Evolutionary conservation across 306 rosid genomes (phyloP).

Genomic region (Sicyos baderoa): DNA sequence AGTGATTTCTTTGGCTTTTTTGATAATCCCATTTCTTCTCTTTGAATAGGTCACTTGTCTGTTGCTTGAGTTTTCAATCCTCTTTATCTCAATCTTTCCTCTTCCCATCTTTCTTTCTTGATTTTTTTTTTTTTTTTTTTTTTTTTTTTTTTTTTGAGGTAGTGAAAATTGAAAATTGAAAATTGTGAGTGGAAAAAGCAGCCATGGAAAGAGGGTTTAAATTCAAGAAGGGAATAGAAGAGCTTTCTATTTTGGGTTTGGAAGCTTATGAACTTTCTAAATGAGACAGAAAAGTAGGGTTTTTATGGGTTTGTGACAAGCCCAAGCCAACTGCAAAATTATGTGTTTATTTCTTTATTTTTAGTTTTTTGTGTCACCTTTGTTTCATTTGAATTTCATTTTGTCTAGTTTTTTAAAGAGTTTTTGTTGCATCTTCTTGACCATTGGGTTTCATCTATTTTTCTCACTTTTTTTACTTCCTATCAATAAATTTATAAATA

Average conservation of each 20-base stretch:
- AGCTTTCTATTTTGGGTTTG: conserved; percentile 43
- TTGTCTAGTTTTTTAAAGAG: too few species aligned
- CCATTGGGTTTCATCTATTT: neutral
- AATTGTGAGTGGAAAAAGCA: neutral
- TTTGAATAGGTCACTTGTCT: conserved; percentile 81
- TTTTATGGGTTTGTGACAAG: conserved; percentile 55
- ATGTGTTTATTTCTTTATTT: conserved; percentile 10
- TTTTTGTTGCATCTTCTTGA: neutral
- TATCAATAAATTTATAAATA: neutral
- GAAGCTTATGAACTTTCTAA: conserved; percentile 53
- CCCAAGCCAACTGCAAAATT: conserved; percentile 40
- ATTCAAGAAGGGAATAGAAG: conserved; percentile 24
- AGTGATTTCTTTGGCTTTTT: conserved; percentile 77
- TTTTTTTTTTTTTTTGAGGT: neutral
- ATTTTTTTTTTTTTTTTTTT: neutral
- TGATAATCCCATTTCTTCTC: conserved; percentile 73
- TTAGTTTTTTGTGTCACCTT: neutral
- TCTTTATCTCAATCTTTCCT: conserved; percentile 92
- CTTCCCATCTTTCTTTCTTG: conserved; percentile 55
- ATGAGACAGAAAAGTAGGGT: conserved; percentile 40
- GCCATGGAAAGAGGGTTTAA: neutral
- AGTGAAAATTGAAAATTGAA: conserved; percentile 18
- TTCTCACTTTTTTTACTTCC: too few species aligned
- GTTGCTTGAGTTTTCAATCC: conserved; percentile 79
- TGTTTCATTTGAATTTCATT: neutral